These are phyloP conservation scores for Trifolium fragiferum DNA, from an alignment of 306 rosid genomes.

Conservation along the genomic window DNA sequence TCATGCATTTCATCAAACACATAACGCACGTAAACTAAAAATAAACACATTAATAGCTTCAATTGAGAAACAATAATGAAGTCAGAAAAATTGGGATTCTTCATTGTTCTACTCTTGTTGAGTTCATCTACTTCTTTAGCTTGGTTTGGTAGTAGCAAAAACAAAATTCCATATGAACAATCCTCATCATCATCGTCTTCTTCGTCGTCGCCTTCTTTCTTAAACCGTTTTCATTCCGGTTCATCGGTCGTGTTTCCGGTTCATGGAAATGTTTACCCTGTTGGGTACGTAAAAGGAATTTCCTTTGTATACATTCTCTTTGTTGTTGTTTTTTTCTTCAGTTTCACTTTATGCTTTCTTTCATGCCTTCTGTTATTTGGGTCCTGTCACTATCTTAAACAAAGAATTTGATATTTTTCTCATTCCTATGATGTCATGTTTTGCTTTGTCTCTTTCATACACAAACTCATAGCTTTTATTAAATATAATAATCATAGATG, in stretches of 20 bases:
- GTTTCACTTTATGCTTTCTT: slow-evolving; percentile 31
- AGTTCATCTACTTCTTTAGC: slow-evolving; percentile 57
- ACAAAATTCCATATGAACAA: slow-evolving; percentile 44
- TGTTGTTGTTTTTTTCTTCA: not conserved
- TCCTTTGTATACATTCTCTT: slow-evolving; percentile 9
- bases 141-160: slow-evolving; percentile 58
- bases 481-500: too few species aligned
- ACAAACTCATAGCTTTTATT: too few species aligned
- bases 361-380: slow-evolving; percentile 9
- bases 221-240: slow-evolving; percentile 44
- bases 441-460: too few species aligned
- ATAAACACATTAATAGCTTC: not conserved
- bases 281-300: slow-evolving; percentile 61
- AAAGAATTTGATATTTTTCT: too few species aligned
- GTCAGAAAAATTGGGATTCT: slow-evolving; percentile 33
- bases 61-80: slow-evolving; percentile 42
- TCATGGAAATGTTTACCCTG: slow-evolving; percentile 87
- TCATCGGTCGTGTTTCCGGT: slow-evolving; percentile 74
- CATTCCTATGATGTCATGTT: too few species aligned
- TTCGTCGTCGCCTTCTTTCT: slow-evolving; percentile 6
- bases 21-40: slow-evolving; percentile 19
- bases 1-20: slow-evolving; percentile 52
- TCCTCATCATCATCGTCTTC: slow-evolving; percentile 31
- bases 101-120: slow-evolving; percentile 40
- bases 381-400: too few species aligned